Evolutionary conservation across 495 filamentous ascomycete species (phyloP), one percentile per base, ranked within the genome.

Genomic region (Aspergillus steynii): DNA sequence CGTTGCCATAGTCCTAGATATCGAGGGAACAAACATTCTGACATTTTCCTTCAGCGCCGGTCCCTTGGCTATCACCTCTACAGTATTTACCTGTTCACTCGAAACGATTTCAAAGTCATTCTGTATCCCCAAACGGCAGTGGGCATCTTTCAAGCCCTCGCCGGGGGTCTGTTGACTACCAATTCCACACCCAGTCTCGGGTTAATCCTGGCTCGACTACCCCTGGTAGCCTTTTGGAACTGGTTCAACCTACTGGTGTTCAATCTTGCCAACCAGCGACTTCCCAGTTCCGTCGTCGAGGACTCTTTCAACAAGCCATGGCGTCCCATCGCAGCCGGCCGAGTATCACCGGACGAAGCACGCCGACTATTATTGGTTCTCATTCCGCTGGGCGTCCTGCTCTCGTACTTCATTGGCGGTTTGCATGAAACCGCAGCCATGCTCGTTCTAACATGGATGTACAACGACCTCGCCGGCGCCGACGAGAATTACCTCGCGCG

Each of bases 61-160:
- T 50, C 49, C 9, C 7, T 50, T 3, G 20, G 1, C 49, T 61
- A 61, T 47, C 65, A 74, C 61, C 42, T 71, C 45, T 34, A 70
- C 42, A 72, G 73, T 9, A 34, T 78, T 29, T 79, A 70, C 67
- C 66, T 80, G 2, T 75, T 79, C 56, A 76, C 77, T 10, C 65
- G 60, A 51, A 75, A 67, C 51, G 76, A 82, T 59, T 61, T 79
- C 34, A 74, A 75, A 56, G 76, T 75, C 5, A 74, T 79, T 48
- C 61, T 81, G 2, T 50, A 69, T 49, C 75, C 79, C 45, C 64
- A 71, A 42, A 71, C 62, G 7, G 64, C 66, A 1, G 77, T 82
- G 54, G 78, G 72, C 14, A 61, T 79, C 37, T 64, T 68, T 57
- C 70, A 60, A 28, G 71, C 69, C 32, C 59, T 73, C 15, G 65